Percentiles rank a stretch among this genome's conserved stretches.
Evolutionary conservation across 345 rosid genomes (phyloP).

Genomic region (Acer saccharum): DNA sequence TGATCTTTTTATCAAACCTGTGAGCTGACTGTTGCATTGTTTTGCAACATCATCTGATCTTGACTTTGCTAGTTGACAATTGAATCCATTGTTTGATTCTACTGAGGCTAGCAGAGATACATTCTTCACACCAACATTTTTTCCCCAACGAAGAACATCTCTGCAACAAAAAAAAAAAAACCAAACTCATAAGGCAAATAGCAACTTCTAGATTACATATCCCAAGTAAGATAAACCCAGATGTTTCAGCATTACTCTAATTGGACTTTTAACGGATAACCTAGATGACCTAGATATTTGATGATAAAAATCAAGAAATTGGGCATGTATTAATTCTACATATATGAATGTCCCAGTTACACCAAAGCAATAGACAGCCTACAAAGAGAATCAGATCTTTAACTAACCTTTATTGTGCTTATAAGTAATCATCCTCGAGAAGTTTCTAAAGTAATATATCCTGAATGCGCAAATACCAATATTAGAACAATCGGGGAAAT

Average conservation of each 20-base stretch:
- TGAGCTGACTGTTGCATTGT: too few relatives aligned
- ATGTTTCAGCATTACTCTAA: not conserved
- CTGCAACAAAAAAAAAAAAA: slow-evolving; percentile 33
- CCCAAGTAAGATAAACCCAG: not conserved
- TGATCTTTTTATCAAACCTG: too few relatives aligned
- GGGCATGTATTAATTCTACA: not conserved
- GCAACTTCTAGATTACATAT: not conserved
- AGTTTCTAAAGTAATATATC: slow-evolving; percentile 78
- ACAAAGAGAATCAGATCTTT: not conserved
- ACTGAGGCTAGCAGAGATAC: too few relatives aligned
- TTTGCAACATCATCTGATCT: too few relatives aligned
- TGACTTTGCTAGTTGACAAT: too few relatives aligned
- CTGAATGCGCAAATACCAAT: slow-evolving; percentile 42
- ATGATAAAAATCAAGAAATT: not conserved
- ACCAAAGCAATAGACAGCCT: not conserved
- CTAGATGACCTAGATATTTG: not conserved
- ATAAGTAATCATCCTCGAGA: slow-evolving; percentile 57
- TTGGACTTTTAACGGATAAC: not conserved
- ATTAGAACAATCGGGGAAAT: too few relatives aligned
- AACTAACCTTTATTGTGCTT: slow-evolving; percentile 74
- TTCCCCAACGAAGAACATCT: slow-evolving; percentile 68
- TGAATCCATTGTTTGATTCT: too few relatives aligned
- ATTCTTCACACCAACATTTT: slow-evolving; percentile 33
- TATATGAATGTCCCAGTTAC: not conserved
- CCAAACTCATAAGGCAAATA: not conserved